A percentile compares a stretch with the other conserved stretches of the same genome.
phyloP scores from a whole-genome alignment of 306 rosid genomes.

The Cajanus cajan region DNA sequence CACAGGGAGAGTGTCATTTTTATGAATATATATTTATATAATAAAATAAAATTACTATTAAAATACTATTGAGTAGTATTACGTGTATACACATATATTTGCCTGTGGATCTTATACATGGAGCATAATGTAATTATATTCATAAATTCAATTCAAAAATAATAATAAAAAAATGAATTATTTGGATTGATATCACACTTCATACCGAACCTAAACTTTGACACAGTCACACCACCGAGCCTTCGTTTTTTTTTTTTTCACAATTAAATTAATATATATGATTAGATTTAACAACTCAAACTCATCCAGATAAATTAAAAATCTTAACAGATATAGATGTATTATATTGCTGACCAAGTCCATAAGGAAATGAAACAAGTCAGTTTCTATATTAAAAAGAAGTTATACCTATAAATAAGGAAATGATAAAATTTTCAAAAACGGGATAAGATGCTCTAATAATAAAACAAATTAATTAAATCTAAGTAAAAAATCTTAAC shows the following conservation, averaged over 20 bases:
- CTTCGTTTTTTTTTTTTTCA: background rate
- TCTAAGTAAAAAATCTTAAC: background rate
- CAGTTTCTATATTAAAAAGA: no score
- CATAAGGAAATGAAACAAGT: no score
- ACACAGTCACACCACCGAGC: background rate
- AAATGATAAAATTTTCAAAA: background rate
- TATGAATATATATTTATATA: no score
- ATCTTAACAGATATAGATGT: background rate
- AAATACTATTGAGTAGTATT: background rate
- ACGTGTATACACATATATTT: no score
- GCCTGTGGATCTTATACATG: no score
- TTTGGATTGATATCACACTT: background rate
- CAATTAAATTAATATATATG: no score
- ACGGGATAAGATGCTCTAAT: background rate
- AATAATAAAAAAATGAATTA: background rate
- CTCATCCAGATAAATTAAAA: background rate
- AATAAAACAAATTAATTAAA: background rate
- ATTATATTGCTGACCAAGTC: no score
- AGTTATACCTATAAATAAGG: background rate
- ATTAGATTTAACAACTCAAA: background rate
- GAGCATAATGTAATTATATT: background rate
- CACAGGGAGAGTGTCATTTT: no score
- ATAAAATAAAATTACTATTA: no score
- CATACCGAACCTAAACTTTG: background rate
- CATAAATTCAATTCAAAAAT: background rate